A percentile compares a stretch with the other conserved stretches of the same genome.
These are phyloP conservation scores for Karstenula rhodostoma DNA, from an alignment of 2,329 filamentous ascomycete species.

Conservation along the genomic window DNA sequence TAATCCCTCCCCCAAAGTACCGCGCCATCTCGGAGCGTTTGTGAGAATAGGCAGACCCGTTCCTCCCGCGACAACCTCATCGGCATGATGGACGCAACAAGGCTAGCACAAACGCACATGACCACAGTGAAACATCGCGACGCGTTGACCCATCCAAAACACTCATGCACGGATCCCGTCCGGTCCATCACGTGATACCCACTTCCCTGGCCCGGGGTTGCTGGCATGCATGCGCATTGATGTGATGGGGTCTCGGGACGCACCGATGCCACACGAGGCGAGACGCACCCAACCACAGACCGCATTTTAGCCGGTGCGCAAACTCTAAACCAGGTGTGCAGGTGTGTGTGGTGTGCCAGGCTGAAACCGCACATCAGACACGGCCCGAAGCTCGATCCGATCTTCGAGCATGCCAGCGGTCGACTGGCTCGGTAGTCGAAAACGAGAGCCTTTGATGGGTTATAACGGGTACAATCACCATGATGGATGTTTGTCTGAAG, in stretches of 20 bases:
- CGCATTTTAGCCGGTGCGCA: conserved; percentile 23
- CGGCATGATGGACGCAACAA: background rate
- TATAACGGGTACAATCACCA: too few species aligned
- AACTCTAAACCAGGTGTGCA: conserved; percentile 16
- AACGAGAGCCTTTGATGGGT: too few species aligned
- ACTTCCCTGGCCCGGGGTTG: background rate
- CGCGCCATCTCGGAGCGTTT: background rate
- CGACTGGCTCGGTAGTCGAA: too few species aligned
- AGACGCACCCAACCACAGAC: conserved; percentile 23
- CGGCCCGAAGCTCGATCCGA: background rate
- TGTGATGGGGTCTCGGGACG: background rate
- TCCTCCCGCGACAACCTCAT: background rate
- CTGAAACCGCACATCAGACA: conserved; percentile 26
- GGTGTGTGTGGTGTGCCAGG: conserved; percentile 19
- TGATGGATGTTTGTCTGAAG: too few species aligned
- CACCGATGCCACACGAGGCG: conserved; percentile 7
- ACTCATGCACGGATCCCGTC: background rate
- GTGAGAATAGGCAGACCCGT: background rate
- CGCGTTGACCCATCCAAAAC: background rate
- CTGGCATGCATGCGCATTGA: conserved; percentile 4
- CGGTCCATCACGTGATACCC: background rate
- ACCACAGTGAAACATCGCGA: conserved; percentile 1
- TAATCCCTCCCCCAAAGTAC: background rate
- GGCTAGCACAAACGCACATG: background rate
- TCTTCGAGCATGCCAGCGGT: background rate